Percentiles rank a stretch among this genome's conserved stretches.
These are phyloP conservation scores for Benincasa hispida DNA, from an alignment of 306 rosid species.

Conservation along the genomic window DNA sequence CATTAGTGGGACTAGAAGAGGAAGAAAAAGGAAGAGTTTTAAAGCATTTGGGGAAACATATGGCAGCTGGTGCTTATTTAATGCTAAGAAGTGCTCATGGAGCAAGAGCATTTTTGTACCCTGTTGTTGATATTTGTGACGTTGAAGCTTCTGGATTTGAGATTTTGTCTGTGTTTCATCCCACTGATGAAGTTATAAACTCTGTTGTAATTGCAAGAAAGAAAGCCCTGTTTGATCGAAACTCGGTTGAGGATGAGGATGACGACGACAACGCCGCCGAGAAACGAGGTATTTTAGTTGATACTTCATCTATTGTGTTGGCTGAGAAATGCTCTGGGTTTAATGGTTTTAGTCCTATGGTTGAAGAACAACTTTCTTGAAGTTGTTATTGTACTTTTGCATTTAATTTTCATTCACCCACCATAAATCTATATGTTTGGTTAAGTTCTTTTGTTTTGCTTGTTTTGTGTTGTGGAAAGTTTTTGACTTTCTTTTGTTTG, in stretches of 20 bases:
- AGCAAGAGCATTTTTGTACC: constrained; percentile 24
- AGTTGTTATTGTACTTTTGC: not conserved
- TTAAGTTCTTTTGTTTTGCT: too few relatives aligned
- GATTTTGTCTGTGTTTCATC: constrained; percentile 24
- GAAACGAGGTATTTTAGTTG: not conserved
- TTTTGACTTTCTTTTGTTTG: not conserved
- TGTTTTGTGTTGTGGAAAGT: not conserved
- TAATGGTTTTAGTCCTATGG: not conserved
- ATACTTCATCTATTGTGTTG: not conserved
- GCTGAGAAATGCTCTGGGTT: not conserved
- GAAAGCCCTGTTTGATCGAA: not conserved
- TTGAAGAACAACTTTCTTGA: constrained; percentile 4
- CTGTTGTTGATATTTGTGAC: constrained; percentile 18
- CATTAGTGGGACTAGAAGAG: constrained; percentile 21
- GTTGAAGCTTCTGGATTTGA: constrained; percentile 16
- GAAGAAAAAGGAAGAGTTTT: constrained; percentile 16
- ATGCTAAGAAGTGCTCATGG: constrained; percentile 29
- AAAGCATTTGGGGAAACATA: constrained; percentile 16
- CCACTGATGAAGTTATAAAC: constrained; percentile 21
- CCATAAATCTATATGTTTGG: too few relatives aligned
- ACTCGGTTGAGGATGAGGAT: not conserved
- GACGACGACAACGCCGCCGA: not conserved
- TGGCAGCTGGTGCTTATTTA: constrained; percentile 19
- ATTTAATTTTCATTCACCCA: too few relatives aligned
- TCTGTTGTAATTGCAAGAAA: constrained; percentile 21